Conservation (phyloP, 225 moss, liverwort and hornwort genomes). For the Bryoerythrophyllum caledonicum region DNA sequence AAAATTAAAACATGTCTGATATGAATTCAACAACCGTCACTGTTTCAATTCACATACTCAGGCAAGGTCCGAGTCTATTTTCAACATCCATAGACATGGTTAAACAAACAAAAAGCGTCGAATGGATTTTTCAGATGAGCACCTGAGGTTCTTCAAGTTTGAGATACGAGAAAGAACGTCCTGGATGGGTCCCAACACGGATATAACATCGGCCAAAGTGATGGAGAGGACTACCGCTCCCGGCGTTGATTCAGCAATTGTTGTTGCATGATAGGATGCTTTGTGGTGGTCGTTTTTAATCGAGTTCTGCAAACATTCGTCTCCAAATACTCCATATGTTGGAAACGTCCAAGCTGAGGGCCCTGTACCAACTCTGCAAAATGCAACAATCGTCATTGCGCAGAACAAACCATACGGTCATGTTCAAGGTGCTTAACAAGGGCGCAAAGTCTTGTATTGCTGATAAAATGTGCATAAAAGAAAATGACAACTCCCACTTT, state of each 20-base stretch:
- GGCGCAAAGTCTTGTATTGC: background rate
- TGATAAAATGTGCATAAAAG: background rate
- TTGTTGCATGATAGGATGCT: slow-evolving; percentile 55
- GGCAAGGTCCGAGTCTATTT: background rate
- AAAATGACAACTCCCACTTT: background rate
- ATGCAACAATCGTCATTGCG: background rate
- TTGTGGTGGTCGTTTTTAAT: slow-evolving; percentile 48
- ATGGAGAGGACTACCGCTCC: slow-evolving; percentile 71
- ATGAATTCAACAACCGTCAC: background rate
- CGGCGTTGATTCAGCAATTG: slow-evolving; percentile 49
- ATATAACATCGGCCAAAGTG: slow-evolving; percentile 62
- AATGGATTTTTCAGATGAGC: slow-evolving; percentile 18
- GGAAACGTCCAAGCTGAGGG: slow-evolving; percentile 54
- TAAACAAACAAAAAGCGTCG: background rate
- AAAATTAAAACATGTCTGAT: too few species aligned
- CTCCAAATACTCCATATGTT: slow-evolving; percentile 86
- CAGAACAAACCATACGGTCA: too few species aligned
- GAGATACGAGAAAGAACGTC: slow-evolving; percentile 78
- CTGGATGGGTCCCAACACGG: slow-evolving; percentile 83
- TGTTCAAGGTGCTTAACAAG: too few species aligned
- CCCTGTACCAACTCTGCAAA: slow-evolving; percentile 35
- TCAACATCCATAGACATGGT: background rate
- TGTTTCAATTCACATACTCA: background rate
- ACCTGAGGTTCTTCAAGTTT: slow-evolving; percentile 86
- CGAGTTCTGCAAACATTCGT: slow-evolving; percentile 74